Percentiles rank a stretch among this genome's conserved stretches.
phyloP scores from a whole-genome alignment of 345 rosid genomes.

The Carallia pectinifolia region DNA sequence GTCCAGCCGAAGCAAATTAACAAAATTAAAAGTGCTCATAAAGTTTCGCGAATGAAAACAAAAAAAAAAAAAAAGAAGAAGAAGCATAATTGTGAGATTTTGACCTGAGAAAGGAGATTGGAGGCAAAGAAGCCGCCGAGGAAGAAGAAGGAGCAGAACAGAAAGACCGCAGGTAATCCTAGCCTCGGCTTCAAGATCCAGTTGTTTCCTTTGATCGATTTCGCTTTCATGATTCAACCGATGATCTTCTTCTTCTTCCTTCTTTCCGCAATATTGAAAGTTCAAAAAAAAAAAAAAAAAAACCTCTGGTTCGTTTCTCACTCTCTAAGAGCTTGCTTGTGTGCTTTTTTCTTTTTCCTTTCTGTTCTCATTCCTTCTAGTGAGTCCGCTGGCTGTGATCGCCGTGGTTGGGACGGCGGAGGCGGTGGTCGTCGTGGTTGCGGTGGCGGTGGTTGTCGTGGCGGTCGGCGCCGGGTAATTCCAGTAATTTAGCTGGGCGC shows the following conservation, averaged over 20 bases:
- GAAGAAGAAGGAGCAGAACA: slow-evolving; percentile 49
- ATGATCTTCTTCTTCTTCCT: neutral
- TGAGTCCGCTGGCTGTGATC: neutral
- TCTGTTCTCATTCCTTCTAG: neutral
- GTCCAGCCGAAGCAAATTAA: no score
- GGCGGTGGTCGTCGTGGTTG: no score
- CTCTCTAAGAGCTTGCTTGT: neutral
- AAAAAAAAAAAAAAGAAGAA: neutral
- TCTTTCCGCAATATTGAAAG: neutral
- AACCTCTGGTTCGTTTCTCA: neutral
- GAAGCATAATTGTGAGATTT: no score
- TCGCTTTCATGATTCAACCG: slow-evolving; percentile 27
- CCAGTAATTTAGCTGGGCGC: no score
- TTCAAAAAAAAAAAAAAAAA: no score
- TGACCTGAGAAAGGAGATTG: slow-evolving; percentile 46
- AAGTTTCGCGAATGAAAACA: no score
- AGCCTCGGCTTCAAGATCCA: slow-evolving; percentile 37
- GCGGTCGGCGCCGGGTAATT: no score
- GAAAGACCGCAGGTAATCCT: slow-evolving; percentile 32
- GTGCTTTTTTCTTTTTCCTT: neutral
- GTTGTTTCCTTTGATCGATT: slow-evolving; percentile 21
- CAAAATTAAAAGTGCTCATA: no score
- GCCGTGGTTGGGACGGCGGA: no score
- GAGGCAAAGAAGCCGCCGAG: slow-evolving; percentile 46
- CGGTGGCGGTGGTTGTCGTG: no score